Evolutionary conservation across 306 rosid genomes (phyloP), one percentile per base, ranked within the genome.

Genomic region (Lathyrus sativus): DNA sequence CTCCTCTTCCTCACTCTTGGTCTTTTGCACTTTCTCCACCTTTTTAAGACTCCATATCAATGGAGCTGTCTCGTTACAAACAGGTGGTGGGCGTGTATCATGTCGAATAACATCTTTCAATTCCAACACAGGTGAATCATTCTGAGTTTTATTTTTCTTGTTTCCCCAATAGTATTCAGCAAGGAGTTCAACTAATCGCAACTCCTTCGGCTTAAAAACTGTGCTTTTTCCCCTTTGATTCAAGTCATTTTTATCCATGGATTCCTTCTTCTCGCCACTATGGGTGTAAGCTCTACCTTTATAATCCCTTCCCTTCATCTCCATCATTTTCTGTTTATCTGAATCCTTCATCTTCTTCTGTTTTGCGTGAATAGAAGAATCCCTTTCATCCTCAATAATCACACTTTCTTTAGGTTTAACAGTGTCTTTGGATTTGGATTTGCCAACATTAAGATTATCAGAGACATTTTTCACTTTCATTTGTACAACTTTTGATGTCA

Each of bases 21-120:
- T 56, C 6, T 56, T 56, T 12, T 13, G 18, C 11, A 56, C 41
- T 7, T 56, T 29, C 31, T 12, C 62, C 15, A 12, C 18, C 13
- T 28, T 29, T 13, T 28, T 56, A 12, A 56, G 62, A 17, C 62
- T 56, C 62, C 62, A 56, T 54, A 54, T 54, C 37, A 12, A 26
- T 11, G n/a, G 35, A 24, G 9, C 18, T 3, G 11, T 29, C 19
- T 12, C 18, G 3, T 10, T 11, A 56, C 4, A 28, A 56, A n/a
- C 39, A 37, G 11, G 39, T 29, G 11, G 62, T 13, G 18, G 18
- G 3, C 4, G 11, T 26, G 14, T 11, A 54, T 54, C 37, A 5
- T 7, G 15, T 5, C 2, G 39, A 56, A 12, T 5, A 12, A 56
- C 11, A 28, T 56, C 62, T 15, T 56, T 56, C 10, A 3, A 7